phyloP scores from a whole-genome alignment of 1,139 yeast genomes.

The Lodderomyces beijingensis region DNA sequence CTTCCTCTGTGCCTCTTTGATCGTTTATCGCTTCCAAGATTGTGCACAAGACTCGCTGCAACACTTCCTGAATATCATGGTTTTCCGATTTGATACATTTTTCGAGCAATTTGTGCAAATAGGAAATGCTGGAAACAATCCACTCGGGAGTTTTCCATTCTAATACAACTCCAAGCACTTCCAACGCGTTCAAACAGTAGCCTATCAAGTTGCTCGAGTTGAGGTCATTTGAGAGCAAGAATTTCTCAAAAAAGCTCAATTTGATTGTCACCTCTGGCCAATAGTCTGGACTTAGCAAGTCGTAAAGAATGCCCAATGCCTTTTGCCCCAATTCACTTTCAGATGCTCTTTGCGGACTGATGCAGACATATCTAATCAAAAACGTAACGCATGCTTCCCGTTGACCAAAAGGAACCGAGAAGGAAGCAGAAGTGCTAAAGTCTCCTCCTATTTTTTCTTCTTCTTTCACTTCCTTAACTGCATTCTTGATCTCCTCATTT shows the following conservation, averaged over 20 bases:
- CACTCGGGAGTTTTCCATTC: slow-evolving; percentile 73
- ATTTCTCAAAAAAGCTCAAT: slow-evolving; percentile 80
- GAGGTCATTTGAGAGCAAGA: slow-evolving; percentile 73
- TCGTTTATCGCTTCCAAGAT: slow-evolving; percentile 60
- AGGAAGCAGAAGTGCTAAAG: slow-evolving; percentile 41
- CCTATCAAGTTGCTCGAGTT: slow-evolving; percentile 59
- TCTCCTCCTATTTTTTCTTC: slow-evolving; percentile 16
- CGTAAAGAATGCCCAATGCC: slow-evolving; percentile 71
- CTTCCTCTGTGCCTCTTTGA: slow-evolving; percentile 36
- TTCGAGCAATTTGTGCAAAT: slow-evolving; percentile 70
- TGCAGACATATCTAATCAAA: slow-evolving; percentile 81
- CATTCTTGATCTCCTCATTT: background rate
- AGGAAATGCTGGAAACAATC: slow-evolving; percentile 67
- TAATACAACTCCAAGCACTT: slow-evolving; percentile 81
- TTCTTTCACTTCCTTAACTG: slow-evolving; percentile 1
- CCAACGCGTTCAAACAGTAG: slow-evolving; percentile 84
- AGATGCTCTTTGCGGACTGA: slow-evolving; percentile 79
- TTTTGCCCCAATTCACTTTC: slow-evolving; percentile 81
- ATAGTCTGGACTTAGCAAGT: slow-evolving; percentile 62
- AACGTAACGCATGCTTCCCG: slow-evolving; percentile 92
- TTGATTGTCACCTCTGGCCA: slow-evolving; percentile 91
- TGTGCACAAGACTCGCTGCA: slow-evolving; percentile 68
- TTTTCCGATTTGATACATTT: slow-evolving; percentile 81
- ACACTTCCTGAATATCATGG: slow-evolving; percentile 76
- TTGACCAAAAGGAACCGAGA: slow-evolving; percentile 70